Evolutionary conservation across 331 rosid genomes (phyloP).

Genomic region (Acacia concinna): DNA sequence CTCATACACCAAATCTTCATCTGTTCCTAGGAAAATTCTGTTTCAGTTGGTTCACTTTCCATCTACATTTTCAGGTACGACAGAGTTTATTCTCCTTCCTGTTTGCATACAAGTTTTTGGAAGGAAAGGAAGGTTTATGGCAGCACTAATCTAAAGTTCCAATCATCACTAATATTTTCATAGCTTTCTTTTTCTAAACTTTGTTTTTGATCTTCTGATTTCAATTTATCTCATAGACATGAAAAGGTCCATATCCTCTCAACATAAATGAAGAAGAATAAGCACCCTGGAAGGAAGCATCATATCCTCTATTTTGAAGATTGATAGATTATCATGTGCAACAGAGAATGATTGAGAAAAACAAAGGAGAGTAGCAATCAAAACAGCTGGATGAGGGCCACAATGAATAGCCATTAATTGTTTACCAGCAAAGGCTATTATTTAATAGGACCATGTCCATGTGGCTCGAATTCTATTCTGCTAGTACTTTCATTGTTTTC

Average conservation of each 20-base stretch:
- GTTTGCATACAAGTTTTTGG: not conserved
- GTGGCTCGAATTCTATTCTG: not conserved
- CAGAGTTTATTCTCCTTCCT: not conserved
- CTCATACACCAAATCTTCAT: not conserved
- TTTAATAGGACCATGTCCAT: not conserved
- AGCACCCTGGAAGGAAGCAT: not conserved
- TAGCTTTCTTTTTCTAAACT: not conserved
- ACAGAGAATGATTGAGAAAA: not conserved
- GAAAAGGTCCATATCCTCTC: not conserved
- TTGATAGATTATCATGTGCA: not conserved
- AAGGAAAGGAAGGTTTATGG: constrained; percentile 3
- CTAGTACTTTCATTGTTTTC: not conserved
- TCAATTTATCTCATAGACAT: not conserved
- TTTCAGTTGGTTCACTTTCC: not conserved
- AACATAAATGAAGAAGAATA: not conserved
- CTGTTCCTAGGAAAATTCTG: not conserved
- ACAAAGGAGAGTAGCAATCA: not conserved
- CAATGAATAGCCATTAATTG: constrained; percentile 21
- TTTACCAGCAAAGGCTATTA: not conserved
- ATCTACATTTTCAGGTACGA: not conserved
- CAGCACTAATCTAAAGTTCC: not conserved
- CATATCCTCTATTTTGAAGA: not conserved
- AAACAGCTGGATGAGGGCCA: constrained; percentile 31
- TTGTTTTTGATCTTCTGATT: not conserved
- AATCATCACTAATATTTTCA: not conserved